phyloP scores from a whole-genome alignment of 2,329 filamentous ascomycete species.

The Ophiostoma himal-ulmi region DNA sequence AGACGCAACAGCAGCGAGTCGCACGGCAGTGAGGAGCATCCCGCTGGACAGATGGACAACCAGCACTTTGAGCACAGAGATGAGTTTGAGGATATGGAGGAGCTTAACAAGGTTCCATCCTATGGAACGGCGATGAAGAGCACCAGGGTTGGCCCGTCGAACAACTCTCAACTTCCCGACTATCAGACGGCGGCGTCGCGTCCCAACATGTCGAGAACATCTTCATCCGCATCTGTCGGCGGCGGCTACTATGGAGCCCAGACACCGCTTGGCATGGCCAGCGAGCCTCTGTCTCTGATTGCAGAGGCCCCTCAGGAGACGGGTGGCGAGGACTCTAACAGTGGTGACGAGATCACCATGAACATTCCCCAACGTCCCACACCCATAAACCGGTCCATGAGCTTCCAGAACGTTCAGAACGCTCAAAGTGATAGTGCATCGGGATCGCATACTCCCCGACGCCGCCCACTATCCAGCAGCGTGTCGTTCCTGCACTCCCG shows the following conservation, averaged over 20 bases:
- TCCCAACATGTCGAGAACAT: slow-evolving; percentile 45
- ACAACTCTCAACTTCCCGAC: slow-evolving; percentile 51
- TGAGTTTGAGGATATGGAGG: slow-evolving; percentile 55
- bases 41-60: slow-evolving; percentile 34
- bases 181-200: slow-evolving; percentile 53
- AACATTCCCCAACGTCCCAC: not conserved
- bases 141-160: slow-evolving; percentile 47
- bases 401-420: slow-evolving; percentile 18
- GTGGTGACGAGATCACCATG: slow-evolving; percentile 6
- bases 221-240: slow-evolving; percentile 30
- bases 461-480: slow-evolving; percentile 28
- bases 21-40: slow-evolving; percentile 12
- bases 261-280: not conserved
- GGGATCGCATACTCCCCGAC: slow-evolving; percentile 18
- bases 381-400: not conserved
- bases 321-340: not conserved
- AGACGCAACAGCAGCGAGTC: slow-evolving; percentile 50
- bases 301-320: slow-evolving; percentile 28
- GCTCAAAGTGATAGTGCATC: not conserved
- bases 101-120: slow-evolving; percentile 68
- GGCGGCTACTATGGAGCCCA: not conserved
- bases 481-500: slow-evolving; percentile 27
- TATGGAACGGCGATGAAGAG: slow-evolving; percentile 68
- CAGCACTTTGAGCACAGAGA: slow-evolving; percentile 49
- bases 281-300: slow-evolving; percentile 31